Evolutionary conservation across 192 early-diverging fungal species (phyloP).

Genomic region (Spizellomyces sp.): DNA sequence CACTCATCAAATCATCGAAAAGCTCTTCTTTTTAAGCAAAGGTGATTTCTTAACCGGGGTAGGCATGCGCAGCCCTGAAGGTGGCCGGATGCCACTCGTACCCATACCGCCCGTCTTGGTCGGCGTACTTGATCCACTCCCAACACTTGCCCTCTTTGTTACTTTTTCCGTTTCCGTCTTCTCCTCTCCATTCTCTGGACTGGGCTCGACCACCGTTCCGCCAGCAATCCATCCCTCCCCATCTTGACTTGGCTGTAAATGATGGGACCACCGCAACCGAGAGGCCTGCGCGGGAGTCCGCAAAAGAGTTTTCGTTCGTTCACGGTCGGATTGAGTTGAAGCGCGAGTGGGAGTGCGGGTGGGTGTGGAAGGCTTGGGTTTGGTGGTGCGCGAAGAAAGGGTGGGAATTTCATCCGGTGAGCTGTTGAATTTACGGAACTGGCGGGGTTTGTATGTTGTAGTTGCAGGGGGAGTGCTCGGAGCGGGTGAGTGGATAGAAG

Average conservation of each 20-base stretch:
- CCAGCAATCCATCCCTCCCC: constrained; percentile 6
- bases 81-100: neutral
- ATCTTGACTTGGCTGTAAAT: neutral
- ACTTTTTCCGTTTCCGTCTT: neutral
- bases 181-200: neutral
- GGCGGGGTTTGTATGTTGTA: constrained; percentile 34
- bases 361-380: neutral
- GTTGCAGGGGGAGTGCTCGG: neutral
- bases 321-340: neutral
- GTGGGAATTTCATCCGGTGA: neutral
- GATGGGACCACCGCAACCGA: constrained; percentile 2
- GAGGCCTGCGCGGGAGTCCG: neutral
- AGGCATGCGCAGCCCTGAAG: neutral
- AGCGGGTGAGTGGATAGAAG: too few relatives aligned
- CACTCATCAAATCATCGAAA: too few relatives aligned
- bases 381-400: constrained; percentile 1
- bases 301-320: constrained; percentile 1
- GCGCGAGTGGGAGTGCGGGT: neutral
- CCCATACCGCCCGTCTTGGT: neutral
- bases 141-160: neutral
- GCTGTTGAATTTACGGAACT: constrained; percentile 43
- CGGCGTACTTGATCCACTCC: neutral
- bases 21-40: neutral
- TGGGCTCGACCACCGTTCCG: neutral
- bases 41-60: neutral